Percentiles rank a stretch among this genome's conserved stretches.
phyloP scores from a whole-genome alignment of 495 filamentous ascomycete species.

The Penicillium manginii region DNA sequence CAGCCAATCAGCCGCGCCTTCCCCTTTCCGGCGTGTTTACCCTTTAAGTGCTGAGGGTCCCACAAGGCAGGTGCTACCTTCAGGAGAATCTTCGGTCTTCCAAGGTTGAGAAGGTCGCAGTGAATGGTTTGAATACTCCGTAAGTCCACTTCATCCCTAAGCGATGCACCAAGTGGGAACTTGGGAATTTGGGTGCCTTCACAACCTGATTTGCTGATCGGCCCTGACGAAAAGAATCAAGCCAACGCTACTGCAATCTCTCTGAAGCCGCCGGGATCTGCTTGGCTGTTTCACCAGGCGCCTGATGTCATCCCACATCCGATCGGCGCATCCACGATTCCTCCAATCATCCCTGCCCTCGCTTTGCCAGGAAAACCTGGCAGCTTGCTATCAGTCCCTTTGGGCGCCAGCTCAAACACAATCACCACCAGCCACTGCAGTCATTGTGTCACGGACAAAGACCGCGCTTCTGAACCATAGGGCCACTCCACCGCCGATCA shows the following conservation, averaged over 20 bases:
- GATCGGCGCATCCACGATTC: conserved; percentile 32
- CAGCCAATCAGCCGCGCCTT: not conserved
- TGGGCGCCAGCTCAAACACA: conserved; percentile 23
- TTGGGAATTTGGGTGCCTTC: not conserved
- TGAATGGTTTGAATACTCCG: too few relatives aligned
- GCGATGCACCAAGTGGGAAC: not conserved
- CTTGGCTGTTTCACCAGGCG: conserved; percentile 44
- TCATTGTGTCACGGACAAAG: conserved; percentile 25
- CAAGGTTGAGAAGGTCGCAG: too few relatives aligned
- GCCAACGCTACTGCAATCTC: conserved; percentile 13
- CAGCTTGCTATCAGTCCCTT: conserved; percentile 5
- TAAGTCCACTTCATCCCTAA: too few relatives aligned
- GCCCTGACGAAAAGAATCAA: not conserved
- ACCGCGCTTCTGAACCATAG: conserved; percentile 6
- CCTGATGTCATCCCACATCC: conserved; percentile 46
- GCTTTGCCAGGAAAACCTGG: conserved; percentile 2
- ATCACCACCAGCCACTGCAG: conserved; percentile 25
- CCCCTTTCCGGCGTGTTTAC: conserved; percentile 1
- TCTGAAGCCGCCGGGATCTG: conserved; percentile 21
- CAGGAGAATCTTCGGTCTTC: too few relatives aligned
- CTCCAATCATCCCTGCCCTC: conserved; percentile 30
- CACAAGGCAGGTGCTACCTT: too few relatives aligned
- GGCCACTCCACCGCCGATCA: conserved; percentile 15
- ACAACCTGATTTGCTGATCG: not conserved
- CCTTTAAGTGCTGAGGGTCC: not conserved